Conservation (phyloP, 2,329 filamentous ascomycete species). For the Aspergillus floridensis region DNA sequence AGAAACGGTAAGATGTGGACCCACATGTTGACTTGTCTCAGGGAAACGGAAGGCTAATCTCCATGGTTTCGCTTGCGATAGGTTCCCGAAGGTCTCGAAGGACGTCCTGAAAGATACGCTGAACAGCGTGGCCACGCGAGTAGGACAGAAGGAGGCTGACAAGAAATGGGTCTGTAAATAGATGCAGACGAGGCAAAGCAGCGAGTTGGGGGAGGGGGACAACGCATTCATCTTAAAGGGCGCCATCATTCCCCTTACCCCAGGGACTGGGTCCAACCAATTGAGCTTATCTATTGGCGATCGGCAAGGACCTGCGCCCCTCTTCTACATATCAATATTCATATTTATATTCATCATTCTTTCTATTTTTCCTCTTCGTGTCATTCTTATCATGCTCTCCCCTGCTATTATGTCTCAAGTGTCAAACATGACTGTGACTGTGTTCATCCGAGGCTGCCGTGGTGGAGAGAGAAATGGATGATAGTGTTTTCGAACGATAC, state of each 20-base stretch:
- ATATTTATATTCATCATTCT: neutral
- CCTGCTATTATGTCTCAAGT: neutral
- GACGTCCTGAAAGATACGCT: constrained; percentile 70
- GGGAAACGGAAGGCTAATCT: constrained; percentile 4
- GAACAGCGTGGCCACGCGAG: constrained; percentile 61
- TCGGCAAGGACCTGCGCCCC: neutral
- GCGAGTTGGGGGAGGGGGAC: neutral
- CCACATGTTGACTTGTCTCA: neutral
- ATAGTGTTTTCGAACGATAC: neutral
- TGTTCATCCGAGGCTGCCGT: neutral
- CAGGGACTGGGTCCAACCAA: neutral
- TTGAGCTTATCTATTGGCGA: constrained; percentile 5
- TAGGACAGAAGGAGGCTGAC: constrained; percentile 60
- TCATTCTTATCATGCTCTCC: neutral
- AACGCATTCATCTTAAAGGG: neutral
- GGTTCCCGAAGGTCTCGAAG: constrained; percentile 68
- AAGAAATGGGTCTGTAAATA: constrained; percentile 61
- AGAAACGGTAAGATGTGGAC: constrained; percentile 56
- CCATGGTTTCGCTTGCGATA: constrained; percentile 25
- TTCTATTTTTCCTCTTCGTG: neutral
- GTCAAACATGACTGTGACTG: neutral
- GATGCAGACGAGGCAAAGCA: constrained; percentile 5
- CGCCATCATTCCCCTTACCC: neutral
- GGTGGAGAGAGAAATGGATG: neutral
- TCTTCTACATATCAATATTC: neutral